phyloP scores from a whole-genome alignment of 345 rosid species.

The Conringia planisiliqua region DNA sequence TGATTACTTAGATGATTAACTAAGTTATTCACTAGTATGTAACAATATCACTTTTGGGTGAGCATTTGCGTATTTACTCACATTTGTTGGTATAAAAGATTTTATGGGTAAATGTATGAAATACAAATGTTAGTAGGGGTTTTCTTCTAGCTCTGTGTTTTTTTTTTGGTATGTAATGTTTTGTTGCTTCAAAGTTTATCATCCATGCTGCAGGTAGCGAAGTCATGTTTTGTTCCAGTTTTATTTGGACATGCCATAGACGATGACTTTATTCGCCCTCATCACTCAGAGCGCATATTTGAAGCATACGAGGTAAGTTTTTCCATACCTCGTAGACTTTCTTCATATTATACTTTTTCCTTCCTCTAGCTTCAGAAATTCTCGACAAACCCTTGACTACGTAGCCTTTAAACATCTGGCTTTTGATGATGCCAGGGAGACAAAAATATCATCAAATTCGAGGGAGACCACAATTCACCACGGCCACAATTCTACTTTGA shows the following conservation, averaged over 20 bases:
- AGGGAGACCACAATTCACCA: slow-evolving; percentile 98
- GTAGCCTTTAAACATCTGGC: slow-evolving; percentile 6
- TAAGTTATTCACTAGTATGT: background rate
- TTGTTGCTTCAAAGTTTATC: background rate
- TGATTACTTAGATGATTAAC: background rate
- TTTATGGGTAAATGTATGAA: background rate
- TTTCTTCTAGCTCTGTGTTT: background rate
- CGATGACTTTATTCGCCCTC: slow-evolving; percentile 92
- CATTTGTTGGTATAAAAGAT: background rate
- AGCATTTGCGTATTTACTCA: background rate
- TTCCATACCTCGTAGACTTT: background rate
- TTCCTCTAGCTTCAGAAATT: background rate
- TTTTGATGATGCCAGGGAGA: slow-evolving; percentile 59
- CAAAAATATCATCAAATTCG: slow-evolving; percentile 94
- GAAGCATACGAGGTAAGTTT: slow-evolving; percentile 70
- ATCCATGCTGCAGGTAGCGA: slow-evolving; percentile 57
- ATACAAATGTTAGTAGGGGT: background rate
- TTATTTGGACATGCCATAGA: slow-evolving; percentile 90
- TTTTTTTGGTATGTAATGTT: background rate
- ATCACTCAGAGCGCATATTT: slow-evolving; percentile 81
- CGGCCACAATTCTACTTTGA: slow-evolving; percentile 98
- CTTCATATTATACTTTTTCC: slow-evolving; percentile 4
- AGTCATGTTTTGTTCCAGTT: slow-evolving; percentile 85
- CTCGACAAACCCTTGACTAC: background rate
- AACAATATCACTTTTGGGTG: background rate